Conservation (phyloP, 352 stramenopile genomes). For the Phytophthora palmivora region DNA sequence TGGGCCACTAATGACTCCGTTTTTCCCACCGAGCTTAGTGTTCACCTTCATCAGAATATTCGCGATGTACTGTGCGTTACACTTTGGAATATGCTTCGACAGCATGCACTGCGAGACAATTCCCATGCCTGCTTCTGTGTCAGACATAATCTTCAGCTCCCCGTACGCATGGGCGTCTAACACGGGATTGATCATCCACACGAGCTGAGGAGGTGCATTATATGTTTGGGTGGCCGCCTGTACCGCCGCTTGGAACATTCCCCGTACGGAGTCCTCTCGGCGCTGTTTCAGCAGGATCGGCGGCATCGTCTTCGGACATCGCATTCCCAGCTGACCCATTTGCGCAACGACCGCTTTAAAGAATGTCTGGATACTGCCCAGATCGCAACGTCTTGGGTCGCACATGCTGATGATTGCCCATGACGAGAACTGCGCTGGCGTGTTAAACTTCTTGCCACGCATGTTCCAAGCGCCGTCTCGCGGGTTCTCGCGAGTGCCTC, state of each 20-base stretch:
- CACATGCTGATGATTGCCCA: slow-evolving; percentile 65
- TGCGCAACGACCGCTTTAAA: slow-evolving; percentile 64
- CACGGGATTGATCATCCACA: slow-evolving; percentile 68
- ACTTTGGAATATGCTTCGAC: slow-evolving; percentile 63
- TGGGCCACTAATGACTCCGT: slow-evolving; percentile 55
- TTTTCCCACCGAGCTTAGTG: slow-evolving; percentile 76
- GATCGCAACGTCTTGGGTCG: slow-evolving; percentile 44
- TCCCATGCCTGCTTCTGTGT: slow-evolving; percentile 61
- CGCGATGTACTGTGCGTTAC: slow-evolving; percentile 68
- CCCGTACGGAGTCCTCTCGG: slow-evolving; percentile 43
- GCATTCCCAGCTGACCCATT: slow-evolving; percentile 70
- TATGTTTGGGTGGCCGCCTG: slow-evolving; percentile 41
- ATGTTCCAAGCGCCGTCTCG: slow-evolving; percentile 81
- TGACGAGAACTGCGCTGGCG: slow-evolving; percentile 47
- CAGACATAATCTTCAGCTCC: slow-evolving; percentile 80
- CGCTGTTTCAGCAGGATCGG: slow-evolving; percentile 51
- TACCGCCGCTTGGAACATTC: slow-evolving; percentile 52
- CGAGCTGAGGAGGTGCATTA: slow-evolving; percentile 41
- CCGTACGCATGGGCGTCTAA: slow-evolving; percentile 59
- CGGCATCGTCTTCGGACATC: slow-evolving; percentile 34
- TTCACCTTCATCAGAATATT: slow-evolving; percentile 88
- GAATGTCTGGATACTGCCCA: slow-evolving; percentile 51
- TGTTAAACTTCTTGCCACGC: slow-evolving; percentile 58
- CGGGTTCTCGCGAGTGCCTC: slow-evolving; percentile 49
- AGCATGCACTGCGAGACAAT: slow-evolving; percentile 86